Percentiles rank a stretch among this genome's conserved stretches.
These are phyloP conservation scores for Cornus florida DNA, from an alignment of 148 eudicot genomes.

Conservation along the genomic window DNA sequence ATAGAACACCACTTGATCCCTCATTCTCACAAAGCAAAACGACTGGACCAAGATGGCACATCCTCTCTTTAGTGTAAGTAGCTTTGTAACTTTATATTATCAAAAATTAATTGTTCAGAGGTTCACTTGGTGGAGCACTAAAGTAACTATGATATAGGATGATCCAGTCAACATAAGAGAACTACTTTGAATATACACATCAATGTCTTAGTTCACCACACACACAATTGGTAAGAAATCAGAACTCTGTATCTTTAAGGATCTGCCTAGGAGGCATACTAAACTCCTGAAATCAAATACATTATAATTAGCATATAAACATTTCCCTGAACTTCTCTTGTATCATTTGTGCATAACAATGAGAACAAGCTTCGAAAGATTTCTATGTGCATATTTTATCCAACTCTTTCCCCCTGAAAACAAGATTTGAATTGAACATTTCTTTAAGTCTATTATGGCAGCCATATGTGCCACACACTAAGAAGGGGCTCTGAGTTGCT, in stretches of 20 bases:
- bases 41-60: slow-evolving; percentile 49
- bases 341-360: not conserved
- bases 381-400: not conserved
- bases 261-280: not conserved
- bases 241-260: not conserved
- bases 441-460: not conserved
- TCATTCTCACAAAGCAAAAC: slow-evolving; percentile 39
- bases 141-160: not conserved
- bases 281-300: not conserved
- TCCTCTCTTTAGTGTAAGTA: slow-evolving; percentile 49
- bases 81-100: not conserved
- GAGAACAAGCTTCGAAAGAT: not conserved
- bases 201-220: not conserved
- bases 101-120: no score
- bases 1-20: slow-evolving; percentile 26
- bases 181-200: not conserved
- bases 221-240: not conserved
- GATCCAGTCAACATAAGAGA: no score
- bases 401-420: no score
- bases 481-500: not conserved
- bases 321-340: not conserved
- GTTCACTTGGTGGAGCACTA: not conserved
- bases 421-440: not conserved
- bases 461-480: not conserved
- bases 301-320: not conserved